A percentile compares a stretch with the other conserved stretches of the same genome.
These are phyloP conservation scores for Rhodomyrtus tomentosa DNA, from an alignment of 345 rosid genomes.

Conservation along the genomic window DNA sequence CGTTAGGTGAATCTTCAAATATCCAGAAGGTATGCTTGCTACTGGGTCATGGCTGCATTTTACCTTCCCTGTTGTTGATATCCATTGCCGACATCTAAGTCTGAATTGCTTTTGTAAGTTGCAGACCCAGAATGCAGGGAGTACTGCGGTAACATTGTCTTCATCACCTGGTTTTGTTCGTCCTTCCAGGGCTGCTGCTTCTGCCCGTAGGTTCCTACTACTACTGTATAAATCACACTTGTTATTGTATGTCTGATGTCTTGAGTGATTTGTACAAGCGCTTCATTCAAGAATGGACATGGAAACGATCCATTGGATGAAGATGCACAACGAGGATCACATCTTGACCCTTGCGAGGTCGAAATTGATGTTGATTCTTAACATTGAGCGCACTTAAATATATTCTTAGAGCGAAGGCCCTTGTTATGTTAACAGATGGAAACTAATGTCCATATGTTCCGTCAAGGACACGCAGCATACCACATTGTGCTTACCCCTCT, in stretches of 20 bases:
- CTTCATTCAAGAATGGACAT: background rate
- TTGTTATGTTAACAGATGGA: background rate
- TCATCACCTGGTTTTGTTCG: slow-evolving; percentile 54
- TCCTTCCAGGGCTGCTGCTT: slow-evolving; percentile 51
- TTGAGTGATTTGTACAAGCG: background rate
- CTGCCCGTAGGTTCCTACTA: slow-evolving; percentile 52
- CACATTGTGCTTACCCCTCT: background rate
- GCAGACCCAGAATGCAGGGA: slow-evolving; percentile 27
- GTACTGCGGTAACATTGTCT: slow-evolving; percentile 33
- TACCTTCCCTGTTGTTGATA: background rate
- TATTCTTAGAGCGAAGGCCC: background rate
- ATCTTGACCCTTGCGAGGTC: background rate
- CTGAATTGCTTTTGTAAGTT: background rate
- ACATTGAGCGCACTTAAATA: background rate
- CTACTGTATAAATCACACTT: background rate
- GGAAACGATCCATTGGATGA: background rate
- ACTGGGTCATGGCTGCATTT: background rate
- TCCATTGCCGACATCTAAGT: background rate
- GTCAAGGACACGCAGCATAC: background rate
- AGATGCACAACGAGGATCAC: background rate
- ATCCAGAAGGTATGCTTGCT: slow-evolving; percentile 41
- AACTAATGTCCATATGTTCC: background rate
- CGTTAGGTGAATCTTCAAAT: slow-evolving; percentile 37
- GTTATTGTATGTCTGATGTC: background rate
- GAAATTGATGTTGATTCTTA: background rate